These are phyloP conservation scores for Saraca asoca DNA, from an alignment of 331 rosid species.

Conservation along the genomic window DNA sequence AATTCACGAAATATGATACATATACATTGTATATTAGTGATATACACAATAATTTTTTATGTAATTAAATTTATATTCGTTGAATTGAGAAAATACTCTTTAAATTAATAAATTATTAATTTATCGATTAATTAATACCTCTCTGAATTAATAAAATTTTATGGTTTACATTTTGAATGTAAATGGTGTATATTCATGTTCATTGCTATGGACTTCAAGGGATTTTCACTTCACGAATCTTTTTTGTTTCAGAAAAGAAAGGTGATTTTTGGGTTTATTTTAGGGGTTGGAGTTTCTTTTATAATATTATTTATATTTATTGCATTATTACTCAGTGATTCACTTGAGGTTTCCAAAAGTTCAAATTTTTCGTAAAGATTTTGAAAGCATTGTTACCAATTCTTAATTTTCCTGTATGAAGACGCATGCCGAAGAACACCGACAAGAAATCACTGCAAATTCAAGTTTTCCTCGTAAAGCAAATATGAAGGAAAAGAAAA, in stretches of 20 bases:
- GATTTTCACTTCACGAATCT: constrained; percentile 50
- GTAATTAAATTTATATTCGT: too few relatives aligned
- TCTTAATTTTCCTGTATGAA: constrained; percentile 39
- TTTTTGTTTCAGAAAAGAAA: constrained; percentile 52
- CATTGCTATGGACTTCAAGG: constrained; percentile 58
- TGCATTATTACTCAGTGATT: constrained; percentile 43
- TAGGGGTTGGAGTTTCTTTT: constrained; percentile 62
- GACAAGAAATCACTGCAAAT: constrained; percentile 32
- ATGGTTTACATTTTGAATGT: too few relatives aligned
- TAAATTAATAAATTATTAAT: too few relatives aligned
- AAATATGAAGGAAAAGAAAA: constrained; percentile 15
- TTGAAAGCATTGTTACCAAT: constrained; percentile 27
- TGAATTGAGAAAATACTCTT: too few relatives aligned
- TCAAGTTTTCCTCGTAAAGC: constrained; percentile 17
- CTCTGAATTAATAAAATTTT: too few relatives aligned
- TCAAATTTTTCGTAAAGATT: constrained; percentile 45
- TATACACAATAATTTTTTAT: too few relatives aligned
- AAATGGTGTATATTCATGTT: constrained; percentile 30
- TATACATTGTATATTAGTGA: too few relatives aligned
- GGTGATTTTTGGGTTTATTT: constrained; percentile 66
- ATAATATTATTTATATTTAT: constrained; percentile 33
- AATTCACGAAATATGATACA: too few relatives aligned
- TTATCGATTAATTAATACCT: too few relatives aligned
- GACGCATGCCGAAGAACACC: constrained; percentile 33
- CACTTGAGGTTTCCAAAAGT: constrained; percentile 39